A percentile compares a stretch with the other conserved stretches of the same genome.
Evolutionary conservation across 306 rosid species (phyloP).

Genomic region (Pterocarpus macrocarpus): DNA sequence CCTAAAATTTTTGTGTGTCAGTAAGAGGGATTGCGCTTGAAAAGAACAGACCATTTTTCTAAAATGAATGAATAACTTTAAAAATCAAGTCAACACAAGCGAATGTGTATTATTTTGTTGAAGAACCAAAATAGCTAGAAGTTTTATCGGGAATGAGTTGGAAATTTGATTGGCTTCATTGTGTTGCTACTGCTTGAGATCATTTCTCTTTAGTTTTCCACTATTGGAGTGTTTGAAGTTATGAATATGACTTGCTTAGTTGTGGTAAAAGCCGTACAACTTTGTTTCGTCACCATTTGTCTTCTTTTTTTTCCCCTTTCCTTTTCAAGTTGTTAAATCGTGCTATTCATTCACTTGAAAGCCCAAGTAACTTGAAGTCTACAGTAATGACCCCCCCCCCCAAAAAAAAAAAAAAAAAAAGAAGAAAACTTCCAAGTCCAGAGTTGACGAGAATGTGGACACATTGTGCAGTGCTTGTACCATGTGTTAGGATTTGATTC

Average conservation of each 20-base stretch:
- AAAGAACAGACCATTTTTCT: not conserved
- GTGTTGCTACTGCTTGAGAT: not conserved
- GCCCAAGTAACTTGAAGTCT: not conserved
- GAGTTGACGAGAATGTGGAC: not conserved
- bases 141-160: not conserved
- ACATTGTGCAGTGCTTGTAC: not conserved
- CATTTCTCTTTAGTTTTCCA: not conserved
- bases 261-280: not conserved
- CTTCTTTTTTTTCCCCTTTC: not conserved
- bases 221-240: not conserved
- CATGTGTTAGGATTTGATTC: not conserved
- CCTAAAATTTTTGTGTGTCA: not conserved
- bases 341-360: not conserved
- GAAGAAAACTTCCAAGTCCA: not conserved
- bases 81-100: not conserved
- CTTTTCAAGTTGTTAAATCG: not conserved
- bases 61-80: not conserved
- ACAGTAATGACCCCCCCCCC: too few relatives aligned
- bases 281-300: not conserved
- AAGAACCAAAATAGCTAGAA: not conserved
- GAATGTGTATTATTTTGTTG: not conserved
- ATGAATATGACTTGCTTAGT: not conserved
- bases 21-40: slow-evolving; percentile 5
- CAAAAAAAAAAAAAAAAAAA: too few relatives aligned
- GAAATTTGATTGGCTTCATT: not conserved